phyloP scores from a whole-genome alignment of 495 filamentous ascomycete species.

The Immersiella caudata region DNA sequence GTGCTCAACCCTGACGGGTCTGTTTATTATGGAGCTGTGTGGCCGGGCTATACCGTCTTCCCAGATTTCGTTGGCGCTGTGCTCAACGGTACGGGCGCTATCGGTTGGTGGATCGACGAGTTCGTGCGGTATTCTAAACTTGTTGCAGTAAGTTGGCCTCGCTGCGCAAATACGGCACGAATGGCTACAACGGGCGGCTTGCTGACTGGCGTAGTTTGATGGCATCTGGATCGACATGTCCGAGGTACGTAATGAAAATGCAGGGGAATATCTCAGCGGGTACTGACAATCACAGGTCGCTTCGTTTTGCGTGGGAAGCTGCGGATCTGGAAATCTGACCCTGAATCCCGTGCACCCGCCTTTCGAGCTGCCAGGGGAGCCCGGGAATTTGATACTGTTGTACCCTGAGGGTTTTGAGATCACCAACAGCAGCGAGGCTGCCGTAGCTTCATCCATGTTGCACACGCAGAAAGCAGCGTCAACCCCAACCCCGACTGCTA shows the following conservation, averaged over 20 bases:
- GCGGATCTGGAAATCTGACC: slow-evolving; percentile 68
- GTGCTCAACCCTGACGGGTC: slow-evolving; percentile 68
- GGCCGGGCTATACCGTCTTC: slow-evolving; percentile 72
- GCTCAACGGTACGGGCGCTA: slow-evolving; percentile 59
- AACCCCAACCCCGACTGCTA: slow-evolving; percentile 48
- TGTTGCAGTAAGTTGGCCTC: slow-evolving; percentile 37
- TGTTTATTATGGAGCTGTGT: slow-evolving; percentile 78
- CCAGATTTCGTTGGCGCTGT: slow-evolving; percentile 59
- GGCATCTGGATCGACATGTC: slow-evolving; percentile 93
- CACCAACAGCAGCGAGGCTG: slow-evolving; percentile 71
- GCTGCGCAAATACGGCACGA: neutral
- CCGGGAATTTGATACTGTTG: slow-evolving; percentile 59
- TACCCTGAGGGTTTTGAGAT: slow-evolving; percentile 75
- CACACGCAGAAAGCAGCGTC: slow-evolving; percentile 37
- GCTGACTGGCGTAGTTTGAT: slow-evolving; percentile 58
- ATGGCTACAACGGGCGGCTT: too few relatives aligned
- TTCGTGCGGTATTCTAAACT: slow-evolving; percentile 62
- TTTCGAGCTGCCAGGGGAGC: slow-evolving; percentile 67
- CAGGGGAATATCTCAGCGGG: neutral
- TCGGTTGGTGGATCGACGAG: slow-evolving; percentile 73
- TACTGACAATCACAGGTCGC: slow-evolving; percentile 44
- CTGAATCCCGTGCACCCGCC: slow-evolving; percentile 72
- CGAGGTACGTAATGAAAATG: slow-evolving; percentile 46
- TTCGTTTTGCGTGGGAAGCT: slow-evolving; percentile 81
- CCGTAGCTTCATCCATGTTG: slow-evolving; percentile 54